Evolutionary conservation across 192 early-diverging fungal genomes (phyloP), one percentile per base, ranked within the genome.

Genomic region (Podila epigama): DNA sequence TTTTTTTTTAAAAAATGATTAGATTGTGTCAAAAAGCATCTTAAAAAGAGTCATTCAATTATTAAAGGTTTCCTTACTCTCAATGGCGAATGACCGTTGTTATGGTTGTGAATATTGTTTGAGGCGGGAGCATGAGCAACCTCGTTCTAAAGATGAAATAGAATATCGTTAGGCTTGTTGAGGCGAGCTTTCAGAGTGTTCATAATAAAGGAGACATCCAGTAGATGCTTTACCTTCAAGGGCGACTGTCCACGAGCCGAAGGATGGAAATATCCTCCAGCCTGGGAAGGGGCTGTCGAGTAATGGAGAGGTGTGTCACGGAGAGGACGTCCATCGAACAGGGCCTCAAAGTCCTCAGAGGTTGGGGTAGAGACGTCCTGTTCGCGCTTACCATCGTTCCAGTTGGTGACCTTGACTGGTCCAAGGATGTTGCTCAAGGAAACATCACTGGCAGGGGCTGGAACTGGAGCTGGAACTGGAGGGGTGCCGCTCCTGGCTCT

Each of bases 401-500:
- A 66, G 22, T 66, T 66, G 13, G 64, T 13, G 41, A 66, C 64
- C 29, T 36, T 58, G 40, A 66, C 54, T 4, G 64, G 64, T 2
- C 64, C 64, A 18, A 66, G 58, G 4, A 54, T 53, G 48, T 58
- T 54, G 0, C 41, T 54, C 33, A 66, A 48, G 0, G 55, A 57
- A n/a, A n/a, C n/a, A n/a, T n/a, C n/a, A n/a, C n/a, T n/a, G n/a
- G n/a, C n/a, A 39, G 25, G 56, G 3, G 39, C 25, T 0, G 13
- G 29, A 8, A 18, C 18, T 6, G 31, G 5, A 5, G 20, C 25
- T 16, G 37, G 29, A 15, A 53, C 28, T 11, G 51, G 64, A 13
- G 52, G 28, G 6, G 64, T 66, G n/a, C 54, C 41, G 4, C 22
- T 41, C 12, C 48, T 36, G 15, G 42, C 33, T 35, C 40, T 31